These are phyloP conservation scores for Aspergillus alliaceus DNA, from an alignment of 2,329 filamentous ascomycete species.

Conservation along the genomic window DNA sequence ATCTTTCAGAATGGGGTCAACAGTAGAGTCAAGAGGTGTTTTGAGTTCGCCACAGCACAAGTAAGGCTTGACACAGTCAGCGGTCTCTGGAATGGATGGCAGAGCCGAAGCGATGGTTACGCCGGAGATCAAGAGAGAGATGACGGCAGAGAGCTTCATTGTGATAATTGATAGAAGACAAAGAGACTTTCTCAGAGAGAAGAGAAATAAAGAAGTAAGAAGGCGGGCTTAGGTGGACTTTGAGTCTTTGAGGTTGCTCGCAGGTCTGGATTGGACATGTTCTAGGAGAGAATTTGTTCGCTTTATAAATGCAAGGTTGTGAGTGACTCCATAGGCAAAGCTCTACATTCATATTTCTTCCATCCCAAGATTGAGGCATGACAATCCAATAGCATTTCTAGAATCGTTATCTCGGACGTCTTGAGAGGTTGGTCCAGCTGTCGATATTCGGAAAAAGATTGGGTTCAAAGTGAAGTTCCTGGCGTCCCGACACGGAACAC, in stretches of 20 bases:
- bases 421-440: background rate
- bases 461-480: background rate
- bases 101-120: conserved; percentile 30
- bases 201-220: background rate
- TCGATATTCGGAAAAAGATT: background rate
- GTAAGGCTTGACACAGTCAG: conserved; percentile 20
- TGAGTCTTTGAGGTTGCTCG: background rate
- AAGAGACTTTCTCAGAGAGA: background rate
- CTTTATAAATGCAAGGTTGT: background rate
- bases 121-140: conserved; percentile 31
- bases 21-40: conserved; percentile 27
- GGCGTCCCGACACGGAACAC: background rate
- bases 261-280: background rate
- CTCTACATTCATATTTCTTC: background rate
- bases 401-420: background rate
- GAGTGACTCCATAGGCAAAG: background rate
- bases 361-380: background rate
- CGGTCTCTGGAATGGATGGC: conserved; percentile 10
- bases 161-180: conserved; percentile 11
- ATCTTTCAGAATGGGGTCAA: conserved; percentile 25
- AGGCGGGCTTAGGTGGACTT: background rate
- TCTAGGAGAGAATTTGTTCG: background rate
- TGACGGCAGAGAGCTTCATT: conserved; percentile 27
- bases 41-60: conserved; percentile 31
- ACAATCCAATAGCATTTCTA: background rate